Percentiles rank a stretch among this genome's conserved stretches.
Evolutionary conservation across 1,139 yeast genomes (phyloP).

Genomic region (Geotrichum carabidarum): DNA sequence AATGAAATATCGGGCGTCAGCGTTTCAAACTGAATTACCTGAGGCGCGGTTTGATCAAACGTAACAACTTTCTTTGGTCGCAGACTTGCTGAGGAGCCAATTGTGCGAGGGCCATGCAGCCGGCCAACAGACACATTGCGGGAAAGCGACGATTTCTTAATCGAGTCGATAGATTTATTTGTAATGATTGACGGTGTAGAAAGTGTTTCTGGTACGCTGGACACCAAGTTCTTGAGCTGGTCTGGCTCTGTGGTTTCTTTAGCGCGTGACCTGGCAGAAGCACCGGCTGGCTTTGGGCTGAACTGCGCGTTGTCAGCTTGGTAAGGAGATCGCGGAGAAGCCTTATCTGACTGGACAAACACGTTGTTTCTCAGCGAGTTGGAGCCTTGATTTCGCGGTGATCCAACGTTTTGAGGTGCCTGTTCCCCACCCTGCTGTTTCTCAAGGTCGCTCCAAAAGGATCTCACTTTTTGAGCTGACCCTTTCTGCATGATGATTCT

Average conservation of each 20-base stretch:
- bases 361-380: slow-evolving; percentile 22
- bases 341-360: slow-evolving; percentile 24
- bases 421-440: slow-evolving; percentile 20
- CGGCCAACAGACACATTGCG: slow-evolving; percentile 31
- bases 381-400: slow-evolving; percentile 12
- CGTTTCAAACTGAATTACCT: slow-evolving; percentile 43
- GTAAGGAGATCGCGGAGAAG: slow-evolving; percentile 6
- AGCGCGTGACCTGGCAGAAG: not conserved
- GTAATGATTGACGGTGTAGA: not conserved
- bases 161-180: slow-evolving; percentile 4
- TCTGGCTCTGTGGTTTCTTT: not conserved
- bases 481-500: slow-evolving; percentile 1
- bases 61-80: slow-evolving; percentile 34
- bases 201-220: not conserved
- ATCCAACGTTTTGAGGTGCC: slow-evolving; percentile 17
- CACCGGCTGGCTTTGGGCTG: not conserved
- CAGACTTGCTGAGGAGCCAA: slow-evolving; percentile 18
- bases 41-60: slow-evolving; percentile 35
- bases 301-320: not conserved
- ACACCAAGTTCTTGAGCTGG: not conserved
- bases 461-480: slow-evolving; percentile 27
- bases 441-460: slow-evolving; percentile 34
- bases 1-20: slow-evolving; percentile 40
- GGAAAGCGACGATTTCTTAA: slow-evolving; percentile 24
- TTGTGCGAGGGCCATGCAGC: slow-evolving; percentile 34